Conservation (phyloP, 805 yeast genomes). For the Wickerhamiella alocasiicola region DNA sequence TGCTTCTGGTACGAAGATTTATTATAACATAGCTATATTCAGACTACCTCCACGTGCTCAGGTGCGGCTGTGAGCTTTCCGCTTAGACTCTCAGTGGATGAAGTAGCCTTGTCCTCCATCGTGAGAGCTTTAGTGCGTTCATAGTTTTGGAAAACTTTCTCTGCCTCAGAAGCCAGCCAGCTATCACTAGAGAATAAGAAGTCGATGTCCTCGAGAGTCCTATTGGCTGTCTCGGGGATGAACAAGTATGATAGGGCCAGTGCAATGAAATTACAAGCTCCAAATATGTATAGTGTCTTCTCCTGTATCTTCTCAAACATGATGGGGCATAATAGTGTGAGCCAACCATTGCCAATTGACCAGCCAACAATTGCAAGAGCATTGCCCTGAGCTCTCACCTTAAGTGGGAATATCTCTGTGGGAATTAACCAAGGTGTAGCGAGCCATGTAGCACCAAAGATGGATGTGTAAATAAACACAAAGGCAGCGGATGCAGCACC, state of each 20-base stretch:
- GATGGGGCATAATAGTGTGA: slow-evolving; percentile 41
- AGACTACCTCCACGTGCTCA: too few relatives aligned
- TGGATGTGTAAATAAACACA: slow-evolving; percentile 10
- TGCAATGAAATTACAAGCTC: slow-evolving; percentile 36
- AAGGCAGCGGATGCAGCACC: slow-evolving; percentile 18
- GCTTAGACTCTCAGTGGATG: too few relatives aligned
- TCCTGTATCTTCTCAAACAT: slow-evolving; percentile 38
- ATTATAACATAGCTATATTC: too few relatives aligned
- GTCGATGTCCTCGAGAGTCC: slow-evolving; percentile 50
- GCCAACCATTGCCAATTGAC: slow-evolving; percentile 33
- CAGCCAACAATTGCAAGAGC: slow-evolving; percentile 8
- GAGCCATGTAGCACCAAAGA: slow-evolving; percentile 25
- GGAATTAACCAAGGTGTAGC: slow-evolving; percentile 24
- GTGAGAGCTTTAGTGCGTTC: neutral
- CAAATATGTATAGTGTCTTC: slow-evolving; percentile 47
- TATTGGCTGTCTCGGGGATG: slow-evolving; percentile 49
- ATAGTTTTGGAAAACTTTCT: slow-evolving; percentile 2
- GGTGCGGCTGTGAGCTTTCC: too few relatives aligned
- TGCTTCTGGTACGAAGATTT: too few relatives aligned
- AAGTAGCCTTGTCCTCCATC: too few relatives aligned
- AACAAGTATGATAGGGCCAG: slow-evolving; percentile 36
- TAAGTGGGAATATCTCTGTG: slow-evolving; percentile 24
- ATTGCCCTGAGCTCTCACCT: slow-evolving; percentile 20
- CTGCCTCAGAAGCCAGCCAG: slow-evolving; percentile 9
- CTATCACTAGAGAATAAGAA: slow-evolving; percentile 29